These are phyloP conservation scores for Pterulicium gracile DNA, from an alignment of 1,284 basidiomycete species.

Conservation along the genomic window DNA sequence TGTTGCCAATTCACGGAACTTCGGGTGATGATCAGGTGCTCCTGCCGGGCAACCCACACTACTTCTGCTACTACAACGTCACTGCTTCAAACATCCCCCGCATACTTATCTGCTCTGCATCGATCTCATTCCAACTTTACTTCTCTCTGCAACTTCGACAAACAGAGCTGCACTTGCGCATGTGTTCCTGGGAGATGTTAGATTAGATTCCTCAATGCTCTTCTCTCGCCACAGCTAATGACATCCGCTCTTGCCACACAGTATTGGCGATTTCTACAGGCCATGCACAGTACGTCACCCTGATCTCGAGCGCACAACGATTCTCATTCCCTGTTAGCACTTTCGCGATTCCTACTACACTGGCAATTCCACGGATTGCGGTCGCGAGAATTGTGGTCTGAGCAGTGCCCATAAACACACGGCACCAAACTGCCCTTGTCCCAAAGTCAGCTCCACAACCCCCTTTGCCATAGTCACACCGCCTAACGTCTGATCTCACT, in stretches of 20 bases:
- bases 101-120: no score
- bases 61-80: no score
- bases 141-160: neutral
- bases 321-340: neutral
- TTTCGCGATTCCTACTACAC: neutral
- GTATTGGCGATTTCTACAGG: neutral
- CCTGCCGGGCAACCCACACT: no score
- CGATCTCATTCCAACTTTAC: no score
- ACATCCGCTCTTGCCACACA: neutral
- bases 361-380: neutral
- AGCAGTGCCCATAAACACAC: slow-evolving; percentile 1
- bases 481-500: no score
- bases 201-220: neutral
- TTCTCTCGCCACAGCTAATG: neutral
- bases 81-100: no score
- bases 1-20: no score
- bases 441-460: no score
- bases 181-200: slow-evolving; percentile 1
- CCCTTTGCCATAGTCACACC: no score
- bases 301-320: neutral
- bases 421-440: neutral
- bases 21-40: no score
- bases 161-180: neutral
- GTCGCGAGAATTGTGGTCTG: neutral
- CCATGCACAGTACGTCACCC: neutral